A percentile compares a stretch with the other conserved stretches of the same genome.
Evolutionary conservation across 1,284 basidiomycete species (phyloP).

Genomic region (Pholiota adiposa): DNA sequence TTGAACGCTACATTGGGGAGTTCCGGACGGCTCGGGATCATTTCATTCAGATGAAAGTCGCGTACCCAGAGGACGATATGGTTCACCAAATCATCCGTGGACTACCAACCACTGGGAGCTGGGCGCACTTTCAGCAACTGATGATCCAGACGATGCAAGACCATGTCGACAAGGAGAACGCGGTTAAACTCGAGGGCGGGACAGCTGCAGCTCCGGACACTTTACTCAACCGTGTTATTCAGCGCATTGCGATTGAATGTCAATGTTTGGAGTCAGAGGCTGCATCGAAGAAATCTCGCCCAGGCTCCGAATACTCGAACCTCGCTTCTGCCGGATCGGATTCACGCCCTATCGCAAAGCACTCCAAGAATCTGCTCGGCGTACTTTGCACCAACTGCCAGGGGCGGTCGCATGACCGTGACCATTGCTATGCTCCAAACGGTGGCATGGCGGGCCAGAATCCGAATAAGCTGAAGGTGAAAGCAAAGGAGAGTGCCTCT

Average conservation of each 20-base stretch:
- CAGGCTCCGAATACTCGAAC: not conserved
- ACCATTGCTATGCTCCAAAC: not conserved
- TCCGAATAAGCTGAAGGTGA: not conserved
- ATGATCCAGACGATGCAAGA: not conserved
- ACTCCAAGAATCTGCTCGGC: not conserved
- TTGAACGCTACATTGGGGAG: not conserved
- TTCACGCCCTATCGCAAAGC: not conserved
- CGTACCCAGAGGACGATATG: not conserved
- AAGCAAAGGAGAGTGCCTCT: not conserved
- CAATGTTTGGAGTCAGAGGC: not conserved
- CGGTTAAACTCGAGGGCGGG: not conserved
- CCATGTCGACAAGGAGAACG: not conserved
- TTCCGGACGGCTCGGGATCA: not conserved
- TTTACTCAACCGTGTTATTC: not conserved
- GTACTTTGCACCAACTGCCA: slow-evolving; percentile 5
- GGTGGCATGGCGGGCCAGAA: slow-evolving; percentile 2
- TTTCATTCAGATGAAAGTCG: not conserved
- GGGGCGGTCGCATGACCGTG: not conserved
- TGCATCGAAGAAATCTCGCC: not conserved
- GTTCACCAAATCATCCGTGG: not conserved
- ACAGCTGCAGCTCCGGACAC: not conserved
- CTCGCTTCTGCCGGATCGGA: too few relatives aligned
- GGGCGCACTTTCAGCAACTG: not conserved
- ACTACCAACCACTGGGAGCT: not conserved
- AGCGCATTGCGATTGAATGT: not conserved